phyloP scores from a whole-genome alignment of 169 alveolate genomes.

The Plasmodium adleri region DNA sequence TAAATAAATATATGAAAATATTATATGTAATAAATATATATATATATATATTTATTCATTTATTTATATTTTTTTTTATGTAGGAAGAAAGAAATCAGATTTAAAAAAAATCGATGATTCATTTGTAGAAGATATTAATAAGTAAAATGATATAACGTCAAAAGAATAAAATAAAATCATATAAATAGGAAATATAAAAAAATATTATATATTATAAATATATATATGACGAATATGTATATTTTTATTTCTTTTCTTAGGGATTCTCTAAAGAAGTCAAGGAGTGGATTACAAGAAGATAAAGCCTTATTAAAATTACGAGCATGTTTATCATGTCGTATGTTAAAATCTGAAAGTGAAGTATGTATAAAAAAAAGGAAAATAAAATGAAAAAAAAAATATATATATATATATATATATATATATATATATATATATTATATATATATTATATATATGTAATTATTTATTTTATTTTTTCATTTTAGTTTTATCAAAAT shows the following conservation, averaged over 20 bases:
- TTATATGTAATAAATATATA: not conserved
- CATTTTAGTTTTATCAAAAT: slow-evolving; percentile 87
- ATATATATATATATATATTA: not conserved
- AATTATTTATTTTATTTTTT: not conserved
- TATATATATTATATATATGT: not conserved
- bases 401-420: not conserved
- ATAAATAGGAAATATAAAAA: not conserved
- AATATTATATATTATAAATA: not conserved
- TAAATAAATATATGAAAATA: too few relatives aligned
- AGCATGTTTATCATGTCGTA: slow-evolving; percentile 90
- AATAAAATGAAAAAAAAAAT: not conserved
- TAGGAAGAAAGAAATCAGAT: slow-evolving; percentile 63
- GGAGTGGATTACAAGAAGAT: slow-evolving; percentile 26
- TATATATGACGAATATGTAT: not conserved
- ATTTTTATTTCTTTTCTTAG: not conserved
- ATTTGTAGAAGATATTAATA: slow-evolving; percentile 24
- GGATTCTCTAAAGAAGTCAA: slow-evolving; percentile 36
- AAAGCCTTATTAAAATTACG: slow-evolving; percentile 80
- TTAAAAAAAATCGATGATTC: slow-evolving; percentile 58
- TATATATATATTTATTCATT: not conserved
- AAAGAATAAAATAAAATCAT: not conserved
- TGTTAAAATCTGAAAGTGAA: slow-evolving; percentile 88
- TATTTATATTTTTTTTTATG: not conserved
- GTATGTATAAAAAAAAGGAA: slow-evolving; percentile 31
- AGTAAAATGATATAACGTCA: not conserved